phyloP scores from a whole-genome alignment of 1,284 basidiomycete species.

The Athelia sp. region DNA sequence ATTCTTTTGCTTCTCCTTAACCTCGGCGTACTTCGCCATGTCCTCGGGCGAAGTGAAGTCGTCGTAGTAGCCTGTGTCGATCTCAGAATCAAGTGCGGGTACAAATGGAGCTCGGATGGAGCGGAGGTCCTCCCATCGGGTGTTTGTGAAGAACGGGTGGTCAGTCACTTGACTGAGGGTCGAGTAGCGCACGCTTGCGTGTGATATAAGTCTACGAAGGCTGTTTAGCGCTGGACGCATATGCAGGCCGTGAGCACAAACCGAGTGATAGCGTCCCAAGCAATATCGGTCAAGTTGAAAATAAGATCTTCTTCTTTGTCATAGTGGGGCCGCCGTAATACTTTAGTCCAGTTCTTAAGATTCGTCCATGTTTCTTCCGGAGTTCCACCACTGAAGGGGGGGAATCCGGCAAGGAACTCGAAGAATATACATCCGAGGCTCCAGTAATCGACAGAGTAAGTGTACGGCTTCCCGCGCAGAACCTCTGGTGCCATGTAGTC shows the following conservation, averaged over 20 bases:
- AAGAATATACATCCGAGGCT: slow-evolving; percentile 98
- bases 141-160: slow-evolving; percentile 83
- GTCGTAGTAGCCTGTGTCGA: slow-evolving; percentile 98
- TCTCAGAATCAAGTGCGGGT: slow-evolving; percentile 90
- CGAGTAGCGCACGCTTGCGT: slow-evolving; percentile 76
- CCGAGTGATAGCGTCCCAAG: slow-evolving; percentile 96
- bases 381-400: slow-evolving; percentile 93
- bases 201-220: slow-evolving; percentile 60
- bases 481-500: slow-evolving; percentile 98
- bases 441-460: slow-evolving; percentile 97
- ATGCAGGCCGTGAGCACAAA: slow-evolving; percentile 26
- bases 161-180: slow-evolving; percentile 69
- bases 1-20: slow-evolving; percentile 94
- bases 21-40: slow-evolving; percentile 98
- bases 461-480: slow-evolving; percentile 91
- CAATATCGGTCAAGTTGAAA: slow-evolving; percentile 92
- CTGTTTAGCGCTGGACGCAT: background rate
- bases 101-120: slow-evolving; percentile 88
- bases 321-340: slow-evolving; percentile 89
- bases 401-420: slow-evolving; percentile 95
- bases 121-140: slow-evolving; percentile 79
- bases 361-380: slow-evolving; percentile 99
- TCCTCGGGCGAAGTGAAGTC: slow-evolving; percentile 91
- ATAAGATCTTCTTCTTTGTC: slow-evolving; percentile 95
- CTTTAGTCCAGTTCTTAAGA: slow-evolving; percentile 95